Evolutionary conservation across 306 rosid genomes (phyloP).

Genomic region (Vicia faba): DNA sequence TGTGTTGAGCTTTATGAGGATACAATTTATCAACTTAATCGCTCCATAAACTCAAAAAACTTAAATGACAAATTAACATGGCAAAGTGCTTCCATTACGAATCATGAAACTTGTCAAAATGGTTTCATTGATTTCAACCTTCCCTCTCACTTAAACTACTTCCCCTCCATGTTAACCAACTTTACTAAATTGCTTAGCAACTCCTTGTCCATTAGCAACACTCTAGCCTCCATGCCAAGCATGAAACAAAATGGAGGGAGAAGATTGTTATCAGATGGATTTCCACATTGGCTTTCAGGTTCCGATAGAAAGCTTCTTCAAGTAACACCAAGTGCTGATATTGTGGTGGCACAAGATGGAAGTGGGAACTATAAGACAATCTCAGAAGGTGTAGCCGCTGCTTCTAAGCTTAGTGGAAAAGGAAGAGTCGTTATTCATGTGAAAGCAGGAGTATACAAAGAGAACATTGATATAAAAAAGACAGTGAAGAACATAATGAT

Average conservation of each 20-base stretch:
- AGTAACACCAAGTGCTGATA: conserved; percentile 41
- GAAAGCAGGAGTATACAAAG: conserved; percentile 72
- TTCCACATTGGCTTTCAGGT: conserved; percentile 60
- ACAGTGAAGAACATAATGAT: conserved; percentile 61
- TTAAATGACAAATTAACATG: conserved; percentile 54
- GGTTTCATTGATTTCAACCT: conserved; percentile 64
- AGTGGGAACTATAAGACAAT: conserved; percentile 62
- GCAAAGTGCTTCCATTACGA: conserved; percentile 78
- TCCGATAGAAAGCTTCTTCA: conserved; percentile 61
- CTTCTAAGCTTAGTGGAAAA: conserved; percentile 38
- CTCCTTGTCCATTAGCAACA: conserved; percentile 57
- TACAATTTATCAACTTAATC: conserved; percentile 62
- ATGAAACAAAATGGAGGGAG: conserved; percentile 43
- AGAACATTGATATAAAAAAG: conserved; percentile 53
- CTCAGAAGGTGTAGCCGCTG: conserved; percentile 57
- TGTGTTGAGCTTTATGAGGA: conserved; percentile 74
- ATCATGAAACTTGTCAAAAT: conserved; percentile 73
- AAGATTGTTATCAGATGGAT: conserved; percentile 44
- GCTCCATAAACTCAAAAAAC: conserved; percentile 44
- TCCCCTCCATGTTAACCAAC: conserved; percentile 56
- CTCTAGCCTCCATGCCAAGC: background rate
- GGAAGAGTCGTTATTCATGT: conserved; percentile 60
- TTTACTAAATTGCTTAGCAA: conserved; percentile 76
- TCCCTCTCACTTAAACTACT: conserved; percentile 40
- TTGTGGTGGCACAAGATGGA: conserved; percentile 76